These are phyloP conservation scores for Calendula officinalis DNA, from an alignment of 129 eudicot genomes.

Conservation along the genomic window DNA sequence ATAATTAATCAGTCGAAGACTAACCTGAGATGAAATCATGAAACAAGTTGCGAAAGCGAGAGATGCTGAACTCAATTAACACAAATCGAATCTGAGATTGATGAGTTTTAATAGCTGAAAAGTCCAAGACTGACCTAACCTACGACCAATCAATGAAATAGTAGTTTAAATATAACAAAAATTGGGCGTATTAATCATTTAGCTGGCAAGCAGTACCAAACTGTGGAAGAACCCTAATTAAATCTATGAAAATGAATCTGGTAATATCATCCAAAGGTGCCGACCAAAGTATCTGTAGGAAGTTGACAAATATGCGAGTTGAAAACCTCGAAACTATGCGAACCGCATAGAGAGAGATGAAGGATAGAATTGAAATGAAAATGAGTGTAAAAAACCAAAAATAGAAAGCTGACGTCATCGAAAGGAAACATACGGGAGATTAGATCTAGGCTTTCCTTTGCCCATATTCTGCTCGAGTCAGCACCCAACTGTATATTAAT, in stretches of 20 bases:
- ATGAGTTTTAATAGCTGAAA: constrained; percentile 1
- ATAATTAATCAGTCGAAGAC: constrained; percentile 3
- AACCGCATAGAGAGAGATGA: constrained; percentile 4
- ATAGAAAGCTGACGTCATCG: constrained; percentile 14
- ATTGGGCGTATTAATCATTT: not conserved
- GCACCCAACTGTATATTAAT: too few relatives aligned
- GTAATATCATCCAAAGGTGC: constrained; percentile 2
- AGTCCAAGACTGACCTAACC: constrained; percentile 22
- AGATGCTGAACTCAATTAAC: not conserved
- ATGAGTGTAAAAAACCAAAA: not conserved
- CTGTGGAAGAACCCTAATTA: constrained; percentile 16
- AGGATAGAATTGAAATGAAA: constrained; percentile 8
- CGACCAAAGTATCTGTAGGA: not conserved
- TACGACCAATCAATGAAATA: constrained; percentile 9
- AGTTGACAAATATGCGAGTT: constrained; percentile 31
- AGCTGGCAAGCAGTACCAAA: not conserved
- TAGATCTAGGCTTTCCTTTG: not conserved
- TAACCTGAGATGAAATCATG: constrained; percentile 21
- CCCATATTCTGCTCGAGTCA: not conserved
- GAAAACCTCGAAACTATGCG: constrained; percentile 30
- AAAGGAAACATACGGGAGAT: not conserved
- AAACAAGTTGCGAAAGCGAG: not conserved
- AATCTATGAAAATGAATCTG: constrained; percentile 11
- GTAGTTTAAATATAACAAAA: not conserved
- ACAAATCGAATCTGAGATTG: constrained; percentile 11